These are phyloP conservation scores for Alectoria sarmentosa DNA, from an alignment of 495 filamentous ascomycete species.

Conservation along the genomic window DNA sequence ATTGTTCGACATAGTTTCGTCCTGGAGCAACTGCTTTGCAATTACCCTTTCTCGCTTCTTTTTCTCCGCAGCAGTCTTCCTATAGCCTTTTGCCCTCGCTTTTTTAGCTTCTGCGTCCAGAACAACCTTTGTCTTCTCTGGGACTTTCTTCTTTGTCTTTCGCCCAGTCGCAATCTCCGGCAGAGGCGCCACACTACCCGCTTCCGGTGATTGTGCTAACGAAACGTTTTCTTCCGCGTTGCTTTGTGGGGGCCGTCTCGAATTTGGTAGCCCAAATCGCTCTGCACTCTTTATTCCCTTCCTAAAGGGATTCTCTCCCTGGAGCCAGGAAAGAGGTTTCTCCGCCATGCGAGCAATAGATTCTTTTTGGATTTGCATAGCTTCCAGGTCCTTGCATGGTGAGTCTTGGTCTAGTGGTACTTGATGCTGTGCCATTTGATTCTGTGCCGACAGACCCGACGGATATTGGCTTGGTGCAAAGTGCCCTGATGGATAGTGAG, in stretches of 20 bases:
- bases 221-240: background rate
- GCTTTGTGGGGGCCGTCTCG: background rate
- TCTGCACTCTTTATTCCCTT: background rate
- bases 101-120: background rate
- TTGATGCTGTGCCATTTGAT: background rate
- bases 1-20: background rate
- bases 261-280: background rate
- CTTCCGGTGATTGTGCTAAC: background rate
- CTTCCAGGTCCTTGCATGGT: background rate
- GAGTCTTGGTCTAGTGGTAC: background rate
- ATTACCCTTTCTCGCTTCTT: background rate
- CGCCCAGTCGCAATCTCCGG: background rate
- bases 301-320: background rate
- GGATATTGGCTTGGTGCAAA: background rate
- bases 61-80: conserved; percentile 6
- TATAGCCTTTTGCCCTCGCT: background rate
- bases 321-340: background rate
- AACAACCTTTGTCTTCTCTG: background rate
- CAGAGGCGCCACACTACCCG: background rate
- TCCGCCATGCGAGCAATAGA: background rate
- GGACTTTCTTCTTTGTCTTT: background rate
- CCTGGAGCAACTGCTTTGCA: background rate
- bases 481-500: background rate
- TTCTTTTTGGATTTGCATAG: background rate
- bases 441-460: background rate